Evolutionary conservation across 139 green algal genomes (phyloP), one percentile per base, ranked within the genome.

Genomic region (Astrephomene gubernaculifera): DNA sequence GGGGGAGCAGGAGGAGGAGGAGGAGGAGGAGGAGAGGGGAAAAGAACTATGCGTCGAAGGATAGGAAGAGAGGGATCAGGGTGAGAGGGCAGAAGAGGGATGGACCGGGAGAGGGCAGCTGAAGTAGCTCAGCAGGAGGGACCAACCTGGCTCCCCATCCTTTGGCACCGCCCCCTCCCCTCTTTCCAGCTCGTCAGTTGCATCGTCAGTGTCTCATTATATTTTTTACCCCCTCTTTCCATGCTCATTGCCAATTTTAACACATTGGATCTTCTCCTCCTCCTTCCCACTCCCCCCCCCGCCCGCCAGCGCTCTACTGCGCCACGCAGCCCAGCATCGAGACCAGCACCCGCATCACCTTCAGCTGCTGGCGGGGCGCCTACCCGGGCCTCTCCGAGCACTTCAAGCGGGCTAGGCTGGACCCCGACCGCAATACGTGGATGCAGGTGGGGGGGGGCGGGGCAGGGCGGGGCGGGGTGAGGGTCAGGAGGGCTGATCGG

Each of bases 401-500:
- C 87, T 96, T 95, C 80, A 35, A 31, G 2, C 73, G 69, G 2
- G 93, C 91, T 29, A 85, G 91, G 61, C 89, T 96, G 27, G 92
- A 96, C 89, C 93, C 93, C 2, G 54, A 63, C 2, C 69, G 41
- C 64, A 96, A 96, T 89, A 79, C 90, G 19, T 96, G 91, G 91
- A 82, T 88, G 79, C 88, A 95, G 89, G 92, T 94, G 81, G 1
- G 61, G 33, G 19, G 60, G 7, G 52, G 17, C 9, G 27, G 25
- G 53, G 53, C 6, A 24, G 53, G n/a, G n/a, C n/a, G n/a, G n/a
- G n/a, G n/a, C n/a, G n/a, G n/a, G n/a, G n/a, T n/a, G n/a, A n/a
- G n/a, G n/a, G n/a, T n/a, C n/a, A n/a, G n/a, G n/a, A n/a, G n/a
- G n/a, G n/a, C n/a, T n/a, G n/a, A n/a, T n/a, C n/a, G n/a, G n/a